Base-by-base conservation (phyloP, 2,329 filamentous ascomycete genomes). In the Canariomyces notabilis region DNA sequence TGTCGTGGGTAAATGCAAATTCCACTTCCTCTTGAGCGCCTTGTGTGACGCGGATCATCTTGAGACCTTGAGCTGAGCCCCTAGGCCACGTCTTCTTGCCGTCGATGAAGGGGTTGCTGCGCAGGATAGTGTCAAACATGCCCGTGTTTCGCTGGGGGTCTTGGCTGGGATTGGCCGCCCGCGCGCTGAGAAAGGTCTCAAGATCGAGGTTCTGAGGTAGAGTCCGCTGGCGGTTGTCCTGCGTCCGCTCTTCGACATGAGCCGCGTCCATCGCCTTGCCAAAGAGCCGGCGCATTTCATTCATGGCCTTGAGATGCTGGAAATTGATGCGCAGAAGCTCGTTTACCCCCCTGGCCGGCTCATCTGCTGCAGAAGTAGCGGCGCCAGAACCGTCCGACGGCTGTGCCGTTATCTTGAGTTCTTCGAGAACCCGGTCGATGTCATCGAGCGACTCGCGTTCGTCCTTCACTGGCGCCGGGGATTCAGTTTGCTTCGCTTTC, bases 1-100 rank as follows among this genome's bases (percentile, higher is more conserved):
- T 67, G 58, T 85, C 87, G 64, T 96, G 89, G 20, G 83, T 70
- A 61, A 90, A 93, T 4, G 79, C 75, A 67, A 91, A 98, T 59
- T 89, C 80, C 1, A 82, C 75, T 6, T 77, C 77, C 57, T 54
- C 55, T 22, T 69, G 64, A 1, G 59, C 51, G 6, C 59, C 59
- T 49, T 69, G 67, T 37, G 64, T 64, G 14, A 77, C 46, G 51
- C 71, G 69, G 57, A 84, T 80, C 90, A 98, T 95, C 7, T 82
- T 83, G 45, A 98, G 71, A 0, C 93, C 93, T 14, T 86, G 87
- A 26, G 85, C 83, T 1, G 88, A 80, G 42, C 83, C 82, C 23
- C 80, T 75, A 3, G 89, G 90, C 90, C 90, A 96, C 41, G 87
- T 81, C 53, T 93, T 88, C 59, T 89, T 90, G 38, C 87, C 88